These are phyloP conservation scores for Aspergillus caelatus DNA, from an alignment of 2,329 filamentous ascomycete genomes.

Conservation along the genomic window DNA sequence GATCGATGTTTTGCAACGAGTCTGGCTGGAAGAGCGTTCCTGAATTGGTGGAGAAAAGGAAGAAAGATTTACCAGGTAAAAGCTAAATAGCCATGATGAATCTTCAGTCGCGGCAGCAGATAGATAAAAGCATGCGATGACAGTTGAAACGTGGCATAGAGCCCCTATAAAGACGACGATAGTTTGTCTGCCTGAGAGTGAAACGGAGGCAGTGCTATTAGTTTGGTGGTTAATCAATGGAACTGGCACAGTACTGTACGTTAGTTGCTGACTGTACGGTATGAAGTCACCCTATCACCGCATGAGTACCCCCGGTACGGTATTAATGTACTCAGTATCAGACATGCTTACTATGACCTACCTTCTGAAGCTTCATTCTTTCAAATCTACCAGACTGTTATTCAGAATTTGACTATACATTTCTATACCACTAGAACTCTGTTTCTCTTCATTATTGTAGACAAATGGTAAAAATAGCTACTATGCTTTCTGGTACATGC, in stretches of 20 bases:
- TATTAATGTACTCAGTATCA: neutral
- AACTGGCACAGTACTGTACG: neutral
- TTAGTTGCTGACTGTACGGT: neutral
- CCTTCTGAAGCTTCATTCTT: neutral
- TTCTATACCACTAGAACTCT: neutral
- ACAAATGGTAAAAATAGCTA: neutral
- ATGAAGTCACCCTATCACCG: neutral
- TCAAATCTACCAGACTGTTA: neutral
- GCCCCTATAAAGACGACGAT: neutral
- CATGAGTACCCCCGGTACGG: neutral
- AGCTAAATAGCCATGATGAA: neutral
- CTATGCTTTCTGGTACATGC: neutral
- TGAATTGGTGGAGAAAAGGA: neutral
- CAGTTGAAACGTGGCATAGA: conserved; percentile 1
- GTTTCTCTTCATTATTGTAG: neutral
- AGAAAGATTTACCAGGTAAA: neutral
- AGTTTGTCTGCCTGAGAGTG: conserved; percentile 2
- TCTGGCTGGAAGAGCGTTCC: neutral
- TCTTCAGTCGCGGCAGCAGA: neutral
- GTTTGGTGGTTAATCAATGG: neutral
- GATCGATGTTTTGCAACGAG: conserved; percentile 1
- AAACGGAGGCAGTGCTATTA: neutral
- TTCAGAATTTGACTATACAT: neutral
- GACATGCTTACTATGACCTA: neutral
- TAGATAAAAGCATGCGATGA: neutral